A percentile compares a stretch with the other conserved stretches of the same genome.
Conservation (phyloP, 208 protist species). For the Trypanosoma vivax region DNA sequence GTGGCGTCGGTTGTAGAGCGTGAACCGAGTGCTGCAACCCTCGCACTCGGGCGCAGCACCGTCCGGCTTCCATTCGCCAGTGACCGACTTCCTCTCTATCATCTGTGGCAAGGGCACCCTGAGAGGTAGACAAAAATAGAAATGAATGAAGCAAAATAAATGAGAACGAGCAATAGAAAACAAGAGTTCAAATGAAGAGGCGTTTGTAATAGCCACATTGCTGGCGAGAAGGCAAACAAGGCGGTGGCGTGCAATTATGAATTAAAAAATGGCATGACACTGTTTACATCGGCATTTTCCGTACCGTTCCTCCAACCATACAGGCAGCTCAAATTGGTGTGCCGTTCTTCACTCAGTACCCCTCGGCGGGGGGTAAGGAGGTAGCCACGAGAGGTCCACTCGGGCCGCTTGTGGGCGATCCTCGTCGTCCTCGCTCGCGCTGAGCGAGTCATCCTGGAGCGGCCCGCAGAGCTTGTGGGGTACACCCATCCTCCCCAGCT, state of each 20-base stretch:
- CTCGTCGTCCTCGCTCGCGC: slow-evolving; percentile 22
- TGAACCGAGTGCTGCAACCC: slow-evolving; percentile 23
- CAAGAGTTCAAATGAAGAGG: too few relatives aligned
- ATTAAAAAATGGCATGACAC: too few relatives aligned
- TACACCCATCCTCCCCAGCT: slow-evolving; percentile 5
- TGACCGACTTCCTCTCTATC: slow-evolving; percentile 1
- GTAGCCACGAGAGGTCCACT: slow-evolving; percentile 25
- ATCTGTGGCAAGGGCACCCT: not conserved
- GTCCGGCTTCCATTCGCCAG: slow-evolving; percentile 30
- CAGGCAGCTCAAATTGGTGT: too few relatives aligned
- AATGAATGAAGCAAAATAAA: not conserved
- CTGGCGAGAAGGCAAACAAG: too few relatives aligned
- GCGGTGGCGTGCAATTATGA: too few relatives aligned
- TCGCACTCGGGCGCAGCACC: slow-evolving; percentile 19
- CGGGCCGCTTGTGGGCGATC: slow-evolving; percentile 1
- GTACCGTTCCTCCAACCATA: too few relatives aligned
- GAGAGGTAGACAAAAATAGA: slow-evolving; percentile 6
- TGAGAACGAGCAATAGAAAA: too few relatives aligned
- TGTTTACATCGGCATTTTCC: too few relatives aligned
- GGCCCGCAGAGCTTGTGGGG: slow-evolving; percentile 18
- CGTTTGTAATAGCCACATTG: too few relatives aligned
- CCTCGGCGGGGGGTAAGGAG: not conserved
- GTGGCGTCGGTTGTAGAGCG: slow-evolving; percentile 27
- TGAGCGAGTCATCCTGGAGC: slow-evolving; percentile 26
- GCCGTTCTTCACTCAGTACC: too few relatives aligned